Evolutionary conservation across 257 asterid genomes (phyloP), one percentile per base, ranked within the genome.

Genomic region (Ehretia macrophylla): DNA sequence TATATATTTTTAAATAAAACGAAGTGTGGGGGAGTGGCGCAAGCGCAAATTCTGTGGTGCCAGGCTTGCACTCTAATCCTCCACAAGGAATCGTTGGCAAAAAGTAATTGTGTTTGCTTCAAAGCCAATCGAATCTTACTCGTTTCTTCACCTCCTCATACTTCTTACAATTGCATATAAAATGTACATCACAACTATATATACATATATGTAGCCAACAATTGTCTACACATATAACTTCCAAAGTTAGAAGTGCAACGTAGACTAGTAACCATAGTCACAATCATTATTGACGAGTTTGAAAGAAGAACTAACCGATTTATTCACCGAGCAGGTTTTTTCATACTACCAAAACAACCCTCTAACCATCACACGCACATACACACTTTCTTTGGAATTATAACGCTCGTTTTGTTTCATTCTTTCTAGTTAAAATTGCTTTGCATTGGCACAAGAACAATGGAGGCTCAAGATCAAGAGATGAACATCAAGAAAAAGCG

Each of bases 11-110:
- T n/a, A n/a, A n/a, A n/a, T n/a, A n/a, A n/a, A n/a, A n/a, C n/a
- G n/a, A n/a, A n/a, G n/a, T n/a, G 6, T 27, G 35, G 35, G 35
- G 35, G 35, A 27, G 75, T 63, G 81, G 81, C 73, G 85, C 55
- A 70, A 62, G 77, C 80, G 80, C 59, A 80, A 79, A 72, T 66
- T 65, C 62, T 72, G 90, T 78, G 87, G 94, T 84, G 92, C 95
- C 97, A 90, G 97, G 75, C 96, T 86, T 84, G 96, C 94, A 86
- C 95, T 81, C 87, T 71, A 86, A 89, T 78, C 80, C 84, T 84
- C 74, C 85, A 80, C 85, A 84, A 82, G 74, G 88, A 84, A 84
- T 80, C 94, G 82, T 79, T 73, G 78, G 70, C 57, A 50, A 75
- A 78, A 87, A 79, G 96, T 79, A 73, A 78, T 79, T 60, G 59